Conservation (phyloP, 371 early-diverging fungal genomes). For the Mucor racemosus region DNA sequence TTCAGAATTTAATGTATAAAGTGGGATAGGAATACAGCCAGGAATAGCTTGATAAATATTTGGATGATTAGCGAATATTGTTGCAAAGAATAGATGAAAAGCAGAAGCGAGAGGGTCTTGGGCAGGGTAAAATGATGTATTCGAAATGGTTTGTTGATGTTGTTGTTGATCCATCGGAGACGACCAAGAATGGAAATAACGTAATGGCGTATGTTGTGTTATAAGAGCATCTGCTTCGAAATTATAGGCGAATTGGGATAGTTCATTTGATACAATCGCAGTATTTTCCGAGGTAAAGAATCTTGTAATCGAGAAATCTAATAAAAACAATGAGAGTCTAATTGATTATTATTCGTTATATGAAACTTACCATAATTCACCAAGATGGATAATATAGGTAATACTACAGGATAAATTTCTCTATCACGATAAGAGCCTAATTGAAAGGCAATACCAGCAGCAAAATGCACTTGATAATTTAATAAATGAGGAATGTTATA, state of each 20-base stretch:
- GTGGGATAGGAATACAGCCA: constrained; percentile 45
- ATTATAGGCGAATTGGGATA: constrained; percentile 50
- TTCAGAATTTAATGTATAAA: constrained; percentile 37
- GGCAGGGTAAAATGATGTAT: constrained; percentile 41
- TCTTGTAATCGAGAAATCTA: constrained; percentile 43
- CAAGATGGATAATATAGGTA: constrained; percentile 50
- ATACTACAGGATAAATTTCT: constrained; percentile 43
- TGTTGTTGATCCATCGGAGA: constrained; percentile 18
- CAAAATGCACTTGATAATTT: constrained; percentile 34
- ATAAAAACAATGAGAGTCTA: no score
- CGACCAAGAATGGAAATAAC: constrained; percentile 27
- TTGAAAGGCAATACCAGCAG: constrained; percentile 48
- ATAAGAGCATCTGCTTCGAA: constrained; percentile 47
- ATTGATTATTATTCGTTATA: no score
- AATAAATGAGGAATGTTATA: constrained; percentile 42
- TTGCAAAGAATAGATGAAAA: constrained; percentile 50
- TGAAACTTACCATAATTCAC: constrained; percentile 49
- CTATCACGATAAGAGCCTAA: constrained; percentile 41
- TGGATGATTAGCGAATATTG: constrained; percentile 51
- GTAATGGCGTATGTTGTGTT: constrained; percentile 40
- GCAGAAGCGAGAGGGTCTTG: constrained; percentile 47
- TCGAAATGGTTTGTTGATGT: not conserved
- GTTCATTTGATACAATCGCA: constrained; percentile 38
- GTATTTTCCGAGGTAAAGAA: constrained; percentile 30
- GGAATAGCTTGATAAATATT: constrained; percentile 44